phyloP scores from a whole-genome alignment of 768 basidiomycete species.

The Phaeotremella skinneri region DNA sequence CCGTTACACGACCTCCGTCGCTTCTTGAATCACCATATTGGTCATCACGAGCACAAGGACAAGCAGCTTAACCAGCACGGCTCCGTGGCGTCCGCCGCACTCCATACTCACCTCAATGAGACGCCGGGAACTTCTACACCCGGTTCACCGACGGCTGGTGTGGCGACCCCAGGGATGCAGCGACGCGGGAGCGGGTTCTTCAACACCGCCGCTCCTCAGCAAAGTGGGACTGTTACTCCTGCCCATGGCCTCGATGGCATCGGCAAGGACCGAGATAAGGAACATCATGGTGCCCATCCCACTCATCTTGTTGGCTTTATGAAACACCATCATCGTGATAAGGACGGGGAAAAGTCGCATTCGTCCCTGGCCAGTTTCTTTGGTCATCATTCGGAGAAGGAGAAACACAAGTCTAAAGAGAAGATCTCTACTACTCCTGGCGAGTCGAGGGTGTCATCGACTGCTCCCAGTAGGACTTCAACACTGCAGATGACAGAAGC shows the following conservation, averaged over 20 bases:
- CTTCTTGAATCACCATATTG: constrained; percentile 89
- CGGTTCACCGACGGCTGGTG: constrained; percentile 26
- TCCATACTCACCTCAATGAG: constrained; percentile 31
- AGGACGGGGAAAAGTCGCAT: constrained; percentile 49
- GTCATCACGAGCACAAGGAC: constrained; percentile 55
- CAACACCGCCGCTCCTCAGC: constrained; percentile 24
- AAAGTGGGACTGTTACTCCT: constrained; percentile 13
- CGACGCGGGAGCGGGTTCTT: constrained; percentile 43
- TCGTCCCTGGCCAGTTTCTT: constrained; percentile 49
- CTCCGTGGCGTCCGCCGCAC: constrained; percentile 30
- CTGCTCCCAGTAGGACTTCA: constrained; percentile 33
- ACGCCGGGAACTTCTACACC: constrained; percentile 29
- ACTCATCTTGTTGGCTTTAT: constrained; percentile 49
- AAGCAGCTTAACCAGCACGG: constrained; percentile 19
- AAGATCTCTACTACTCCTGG: constrained; percentile 33
- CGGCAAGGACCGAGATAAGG: constrained; percentile 28
- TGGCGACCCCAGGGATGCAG: constrained; percentile 43
- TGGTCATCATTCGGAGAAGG: constrained; percentile 40
- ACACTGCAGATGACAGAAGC: constrained; percentile 30
- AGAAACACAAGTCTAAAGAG: constrained; percentile 41
- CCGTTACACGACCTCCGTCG: constrained; percentile 90
- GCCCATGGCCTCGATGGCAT: constrained; percentile 16
- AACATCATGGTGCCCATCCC: constrained; percentile 41
- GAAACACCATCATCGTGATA: constrained; percentile 48
- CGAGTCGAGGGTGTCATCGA: constrained; percentile 30